Evolutionary conservation across 2,329 filamentous ascomycete genomes (phyloP), one percentile per base, ranked within the genome.

Genomic region (Arthrobotrys entomopaga): DNA sequence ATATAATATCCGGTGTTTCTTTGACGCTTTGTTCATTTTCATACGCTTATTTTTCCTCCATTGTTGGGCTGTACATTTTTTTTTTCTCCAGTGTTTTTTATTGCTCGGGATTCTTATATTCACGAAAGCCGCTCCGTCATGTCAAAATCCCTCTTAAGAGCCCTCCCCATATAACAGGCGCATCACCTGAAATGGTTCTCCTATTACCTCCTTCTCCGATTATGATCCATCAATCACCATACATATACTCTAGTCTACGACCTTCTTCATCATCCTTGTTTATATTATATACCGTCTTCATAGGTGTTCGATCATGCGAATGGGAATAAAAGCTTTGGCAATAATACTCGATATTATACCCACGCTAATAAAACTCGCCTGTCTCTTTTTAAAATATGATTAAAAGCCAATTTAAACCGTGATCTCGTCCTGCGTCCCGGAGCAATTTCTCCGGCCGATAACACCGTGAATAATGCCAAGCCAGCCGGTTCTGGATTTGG

Each of bases 51-150:
- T 75, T n/a, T 67, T 26, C 24, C 64, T 75, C 64, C 70, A 58
- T 69, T 53, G 64, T 65, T 64, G 63, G 70, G 70, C 64, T 67
- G 63, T 75, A 75, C 59, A 75, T 75, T 75, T 65, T 73, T 75
- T 75, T 65, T 73, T 75, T 50, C 56, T 67, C 61, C 70, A 52
- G 56, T 66, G 48, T 74, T 65, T 67, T 53, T 59, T 59, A 53
- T 64, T 67, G 57, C 58, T 63, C 64, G 38, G 70, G 57, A 72
- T 50, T 26, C 52, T 63, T 58, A 64, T 69, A 48, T 42, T 75
- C 63, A 75, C 56, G 69, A 73, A 56, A 73, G 60, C 69, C 49
- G 69, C 61, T 66, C 67, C 59, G 57, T 65, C 50, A 73, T 63
- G 69, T 66, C 69, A 57, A 57, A 65, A 65, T 65, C 34, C 69